A percentile compares a stretch with the other conserved stretches of the same genome.
Conservation (phyloP, 768 basidiomycete species). For the Leucocoprinus sp. region DNA sequence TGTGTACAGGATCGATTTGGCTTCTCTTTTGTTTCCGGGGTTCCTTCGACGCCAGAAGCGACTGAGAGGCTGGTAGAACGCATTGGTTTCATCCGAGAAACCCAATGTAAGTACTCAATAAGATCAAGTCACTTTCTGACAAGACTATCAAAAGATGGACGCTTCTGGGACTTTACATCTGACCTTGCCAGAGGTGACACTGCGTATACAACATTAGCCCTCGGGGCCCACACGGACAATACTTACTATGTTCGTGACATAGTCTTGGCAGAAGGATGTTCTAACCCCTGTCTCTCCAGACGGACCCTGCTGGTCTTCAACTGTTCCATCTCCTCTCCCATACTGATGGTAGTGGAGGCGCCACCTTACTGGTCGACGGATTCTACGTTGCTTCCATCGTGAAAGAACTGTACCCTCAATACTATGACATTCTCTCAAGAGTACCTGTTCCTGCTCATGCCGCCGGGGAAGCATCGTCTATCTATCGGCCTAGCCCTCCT, state of each 20-base stretch:
- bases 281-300: slow-evolving; percentile 35
- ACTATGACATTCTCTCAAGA: slow-evolving; percentile 60
- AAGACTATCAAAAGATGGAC: slow-evolving; percentile 55
- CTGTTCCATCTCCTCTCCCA: slow-evolving; percentile 90
- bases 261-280: background rate
- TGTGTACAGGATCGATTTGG: slow-evolving; percentile 67
- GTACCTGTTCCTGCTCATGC: slow-evolving; percentile 78
- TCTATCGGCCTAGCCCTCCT: slow-evolving; percentile 51
- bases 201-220: slow-evolving; percentile 83
- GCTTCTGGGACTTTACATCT: slow-evolving; percentile 96
- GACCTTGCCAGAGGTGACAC: slow-evolving; percentile 88
- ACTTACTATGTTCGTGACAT: slow-evolving; percentile 51
- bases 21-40: slow-evolving; percentile 78
- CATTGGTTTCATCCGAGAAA: slow-evolving; percentile 86
- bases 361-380: slow-evolving; percentile 90
- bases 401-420: slow-evolving; percentile 59
- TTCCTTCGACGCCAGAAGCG: slow-evolving; percentile 73
- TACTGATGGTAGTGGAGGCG: slow-evolving; percentile 74
- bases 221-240: slow-evolving; percentile 74
- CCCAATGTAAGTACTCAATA: slow-evolving; percentile 36
- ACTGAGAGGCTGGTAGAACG: slow-evolving; percentile 72
- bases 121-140: background rate
- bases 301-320: slow-evolving; percentile 92
- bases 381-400: slow-evolving; percentile 86
- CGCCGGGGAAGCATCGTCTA: slow-evolving; percentile 59